Evolutionary conservation across 495 filamentous ascomycete genomes (phyloP).

Genomic region (Tirmania nivea): DNA sequence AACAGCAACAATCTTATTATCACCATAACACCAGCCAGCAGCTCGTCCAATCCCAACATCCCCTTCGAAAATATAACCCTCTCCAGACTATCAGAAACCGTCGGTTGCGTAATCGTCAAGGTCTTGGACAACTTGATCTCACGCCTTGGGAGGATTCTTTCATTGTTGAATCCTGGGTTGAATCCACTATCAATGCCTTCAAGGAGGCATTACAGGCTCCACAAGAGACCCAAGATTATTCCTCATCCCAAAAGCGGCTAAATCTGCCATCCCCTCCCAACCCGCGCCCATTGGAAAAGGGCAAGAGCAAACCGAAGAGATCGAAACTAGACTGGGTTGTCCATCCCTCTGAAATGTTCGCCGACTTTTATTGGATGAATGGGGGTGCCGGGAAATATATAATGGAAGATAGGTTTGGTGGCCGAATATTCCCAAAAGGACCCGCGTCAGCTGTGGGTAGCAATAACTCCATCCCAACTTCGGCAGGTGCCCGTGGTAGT

Average conservation of each 20-base stretch:
- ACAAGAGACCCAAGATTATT: too few relatives aligned
- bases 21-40: neutral
- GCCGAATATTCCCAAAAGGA: neutral
- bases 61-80: slow-evolving; percentile 7
- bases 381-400: neutral
- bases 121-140: slow-evolving; percentile 14
- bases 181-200: neutral
- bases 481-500: neutral
- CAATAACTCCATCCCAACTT: neutral
- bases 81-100: slow-evolving; percentile 17
- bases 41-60: neutral
- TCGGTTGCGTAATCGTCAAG: slow-evolving; percentile 13
- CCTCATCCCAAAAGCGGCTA: neutral
- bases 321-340: slow-evolving; percentile 17
- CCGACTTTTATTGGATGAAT: slow-evolving; percentile 19
- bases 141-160: slow-evolving; percentile 16
- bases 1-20: neutral
- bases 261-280: slow-evolving; percentile 11
- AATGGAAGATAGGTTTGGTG: neutral
- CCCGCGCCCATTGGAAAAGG: slow-evolving; percentile 1
- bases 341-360: slow-evolving; percentile 14
- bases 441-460: neutral
- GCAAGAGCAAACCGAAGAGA: slow-evolving; percentile 9
- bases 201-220: neutral
- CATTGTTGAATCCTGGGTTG: slow-evolving; percentile 14